Evolutionary conservation across 2,329 filamentous ascomycete genomes (phyloP), one percentile per base, ranked within the genome.

Genomic region (Aspergillus pseudotamarii): DNA sequence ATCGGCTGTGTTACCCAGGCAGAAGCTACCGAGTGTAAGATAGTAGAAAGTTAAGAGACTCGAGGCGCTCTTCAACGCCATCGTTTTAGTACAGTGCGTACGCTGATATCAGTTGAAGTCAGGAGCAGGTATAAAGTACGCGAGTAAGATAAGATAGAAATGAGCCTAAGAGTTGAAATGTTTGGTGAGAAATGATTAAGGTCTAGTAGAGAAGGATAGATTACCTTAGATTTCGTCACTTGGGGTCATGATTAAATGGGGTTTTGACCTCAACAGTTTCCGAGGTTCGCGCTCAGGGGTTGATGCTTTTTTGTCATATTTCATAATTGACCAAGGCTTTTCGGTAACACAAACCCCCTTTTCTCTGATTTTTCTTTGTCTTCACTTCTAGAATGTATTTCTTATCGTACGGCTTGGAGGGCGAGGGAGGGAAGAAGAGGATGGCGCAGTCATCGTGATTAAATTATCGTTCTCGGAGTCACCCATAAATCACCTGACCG

Each of bases 1-100:
- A 59, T 69, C 60, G 2, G 72, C 71, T 0, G 21, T 60, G 30
- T 73, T 58, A 8, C 58, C 54, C 30, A 59, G 41, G 16, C 28
- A 16, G 28, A 12, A 41, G 45, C 45, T 16, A 53, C 32, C 41
- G 32, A 51, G 8, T n/a, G 5, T 38, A 43, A 59, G 10, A 43
- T 12, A 51, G 21, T 12, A 51, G 21, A 51, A 19, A 53, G 46
- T 12, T 34, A 26, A 23, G 21, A 10, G 21, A 28, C 32, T 28
- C 21, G 9, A n/a, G 16, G 16, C n/a, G 21, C 8, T 32, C 28
- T 51, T 34, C 16, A 10, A 21, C 16, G 28, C n/a, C 48, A 51
- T 51, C 4, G 8, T 32, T 51, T 41, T 41, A 3, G 8, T 51
- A n/a, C 19, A 12, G 48, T 32, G 21, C 11, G 11, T 14, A 26